A percentile compares a stretch with the other conserved stretches of the same genome.
Evolutionary conservation across 179 eudicot species (phyloP).

Genomic region (Heliamphora pulchella): DNA sequence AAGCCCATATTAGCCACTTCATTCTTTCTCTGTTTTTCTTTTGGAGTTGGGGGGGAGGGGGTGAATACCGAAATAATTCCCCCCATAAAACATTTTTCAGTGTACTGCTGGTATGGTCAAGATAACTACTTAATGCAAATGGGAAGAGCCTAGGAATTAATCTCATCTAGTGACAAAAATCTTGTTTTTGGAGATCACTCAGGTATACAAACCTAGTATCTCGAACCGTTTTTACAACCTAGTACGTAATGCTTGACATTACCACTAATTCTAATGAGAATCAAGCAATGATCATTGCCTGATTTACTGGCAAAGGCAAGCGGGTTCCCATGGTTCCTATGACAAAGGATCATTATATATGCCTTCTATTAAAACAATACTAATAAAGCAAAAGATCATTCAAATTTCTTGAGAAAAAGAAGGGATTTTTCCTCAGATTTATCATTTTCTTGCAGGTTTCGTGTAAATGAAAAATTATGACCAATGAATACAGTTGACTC

Average conservation of each 20-base stretch:
- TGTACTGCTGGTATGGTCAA: not conserved
- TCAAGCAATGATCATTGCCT: not conserved
- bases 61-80: not conserved
- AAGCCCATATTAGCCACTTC: not conserved
- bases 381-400: not conserved
- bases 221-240: not conserved
- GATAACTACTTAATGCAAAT: not conserved
- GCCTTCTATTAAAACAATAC: not conserved
- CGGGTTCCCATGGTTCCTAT: not conserved
- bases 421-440: not conserved
- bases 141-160: not conserved
- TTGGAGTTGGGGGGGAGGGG: not conserved
- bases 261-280: not conserved
- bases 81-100: not conserved
- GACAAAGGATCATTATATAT: not conserved
- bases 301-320: conserved; percentile 3
- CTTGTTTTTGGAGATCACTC: not conserved
- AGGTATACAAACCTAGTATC: not conserved
- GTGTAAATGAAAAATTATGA: not conserved
- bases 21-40: not conserved
- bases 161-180: not conserved
- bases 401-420: not conserved
- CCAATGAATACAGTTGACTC: not conserved
- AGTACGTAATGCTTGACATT: no score
- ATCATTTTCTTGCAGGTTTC: not conserved